Percentiles rank a stretch among this genome's conserved stretches.
Conservation (phyloP, 2,329 filamentous ascomycete species). For the Huntiella moniliformis region DNA sequence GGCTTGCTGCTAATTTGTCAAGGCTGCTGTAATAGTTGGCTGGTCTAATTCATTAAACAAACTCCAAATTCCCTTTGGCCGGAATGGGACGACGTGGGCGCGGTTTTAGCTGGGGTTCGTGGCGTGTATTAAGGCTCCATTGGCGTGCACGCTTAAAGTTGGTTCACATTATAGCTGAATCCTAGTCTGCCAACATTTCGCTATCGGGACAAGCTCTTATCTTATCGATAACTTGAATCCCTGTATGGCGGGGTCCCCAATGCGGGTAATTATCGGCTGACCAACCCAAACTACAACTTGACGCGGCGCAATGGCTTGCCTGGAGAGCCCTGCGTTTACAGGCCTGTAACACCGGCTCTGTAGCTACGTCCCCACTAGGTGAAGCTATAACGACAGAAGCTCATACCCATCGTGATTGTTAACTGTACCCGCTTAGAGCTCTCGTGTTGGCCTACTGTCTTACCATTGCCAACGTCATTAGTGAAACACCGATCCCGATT, state of each 20-base stretch:
- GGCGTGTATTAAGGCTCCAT: too few relatives aligned
- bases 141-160: too few relatives aligned
- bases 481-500: too few relatives aligned
- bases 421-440: constrained; percentile 1
- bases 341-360: background rate
- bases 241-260: constrained; percentile 2
- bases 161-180: background rate
- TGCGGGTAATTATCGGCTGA: constrained; percentile 13
- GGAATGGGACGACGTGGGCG: background rate
- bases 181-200: constrained; percentile 1
- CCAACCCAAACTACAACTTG: constrained; percentile 5
- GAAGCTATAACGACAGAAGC: constrained; percentile 4
- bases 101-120: too few relatives aligned
- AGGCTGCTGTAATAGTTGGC: too few relatives aligned
- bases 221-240: constrained; percentile 1
- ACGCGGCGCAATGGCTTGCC: constrained; percentile 13
- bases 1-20: too few relatives aligned
- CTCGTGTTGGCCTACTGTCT: too few relatives aligned
- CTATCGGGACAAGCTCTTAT: background rate
- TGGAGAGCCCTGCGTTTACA: constrained; percentile 19
- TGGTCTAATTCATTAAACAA: too few relatives aligned
- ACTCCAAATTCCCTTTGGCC: too few relatives aligned
- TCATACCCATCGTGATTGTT: background rate
- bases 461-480: too few relatives aligned
- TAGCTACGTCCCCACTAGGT: constrained; percentile 10